Base-by-base conservation (phyloP, 2,329 filamentous ascomycete genomes). In the Endocalyx cinctus region DNA sequence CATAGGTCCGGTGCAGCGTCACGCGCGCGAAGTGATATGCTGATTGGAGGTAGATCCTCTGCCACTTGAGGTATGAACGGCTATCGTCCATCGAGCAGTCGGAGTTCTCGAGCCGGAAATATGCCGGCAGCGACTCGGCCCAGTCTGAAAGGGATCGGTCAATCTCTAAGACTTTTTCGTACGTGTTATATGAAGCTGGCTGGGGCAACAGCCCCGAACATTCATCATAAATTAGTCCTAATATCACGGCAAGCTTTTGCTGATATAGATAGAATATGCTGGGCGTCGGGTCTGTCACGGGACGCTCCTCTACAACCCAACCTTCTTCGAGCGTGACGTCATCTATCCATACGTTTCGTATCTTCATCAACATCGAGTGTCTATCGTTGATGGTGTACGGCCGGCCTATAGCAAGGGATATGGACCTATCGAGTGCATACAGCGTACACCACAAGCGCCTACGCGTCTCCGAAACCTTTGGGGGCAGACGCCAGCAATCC, bases 11-110 rank as follows among this genome's bases (percentile, higher is more conserved):
- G 37, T 64, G 62, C 2, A 65, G 51, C 4, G 60, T 65, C 22
- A 64, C 58, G 17, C 59, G 45, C 4, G 60, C 54, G 31, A 64
- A 66, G 35, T 64, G 58, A 31, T 59, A 65, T 31, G 53, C 52
- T 13, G 55, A 59, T 38, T 64, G 62, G 4, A 65, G 48, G 35
- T 62, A 56, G 5, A 61, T 48, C 4, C 62, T 46, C 25, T 64
- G 55, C 61, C 60, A 65, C 5, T 38, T 42, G 1, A 65, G 36
- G 27, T 53, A 64, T 3, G 50, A 43, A 5, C 49, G 44, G 0
- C 19, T 25, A 2, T 29, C 34, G 35, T 65, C 62, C 15, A 52
- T 46, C 3, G 51, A 53, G 2, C 40, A 37, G 28, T 62, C 58
- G 2, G 60, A 40, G 17, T 54, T 41, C 5, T 57, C 47, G 12